Conservation (phyloP, 2,329 filamentous ascomycete species). For the Fusarium sp. region DNA sequence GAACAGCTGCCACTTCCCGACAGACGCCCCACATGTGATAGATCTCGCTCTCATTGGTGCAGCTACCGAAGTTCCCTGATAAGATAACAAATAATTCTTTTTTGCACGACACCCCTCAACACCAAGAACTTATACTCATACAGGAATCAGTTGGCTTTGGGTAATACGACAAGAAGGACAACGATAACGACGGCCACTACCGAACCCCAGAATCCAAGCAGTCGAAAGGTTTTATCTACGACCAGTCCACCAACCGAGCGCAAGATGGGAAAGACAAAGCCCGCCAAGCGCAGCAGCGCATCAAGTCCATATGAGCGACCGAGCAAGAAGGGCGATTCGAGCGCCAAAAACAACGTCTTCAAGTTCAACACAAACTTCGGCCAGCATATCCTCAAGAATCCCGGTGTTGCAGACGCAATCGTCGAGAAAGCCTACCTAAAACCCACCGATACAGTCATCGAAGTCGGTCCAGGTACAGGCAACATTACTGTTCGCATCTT, state of each 20-base stretch:
- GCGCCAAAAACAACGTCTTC: conserved; percentile 84
- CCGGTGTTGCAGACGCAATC: conserved; percentile 81
- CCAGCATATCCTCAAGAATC: conserved; percentile 92
- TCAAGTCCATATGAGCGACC: conserved; percentile 60
- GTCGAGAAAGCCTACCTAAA: conserved; percentile 84
- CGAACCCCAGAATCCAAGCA: conserved; percentile 2
- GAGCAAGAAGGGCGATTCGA: conserved; percentile 35
- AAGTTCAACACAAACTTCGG: conserved; percentile 95
- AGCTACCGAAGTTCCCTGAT: conserved; percentile 16
- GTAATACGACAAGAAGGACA: not conserved
- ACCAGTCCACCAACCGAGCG: not conserved
- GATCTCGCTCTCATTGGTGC: not conserved
- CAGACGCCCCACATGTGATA: not conserved
- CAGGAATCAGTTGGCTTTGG: not conserved
- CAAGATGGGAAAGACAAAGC: conserved; percentile 66
- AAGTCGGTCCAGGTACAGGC: conserved; percentile 91
- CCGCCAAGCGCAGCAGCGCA: conserved; percentile 65
- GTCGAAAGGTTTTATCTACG: conserved; percentile 14
- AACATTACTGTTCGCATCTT: conserved; percentile 92
- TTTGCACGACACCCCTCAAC: conserved; percentile 37
- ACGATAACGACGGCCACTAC: conserved; percentile 3
- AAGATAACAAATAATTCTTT: conserved; percentile 18
- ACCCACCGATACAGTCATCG: conserved; percentile 89
- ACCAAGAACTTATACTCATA: not conserved
- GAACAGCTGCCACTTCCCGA: conserved; percentile 18